Percentiles rank a stretch among this genome's conserved stretches.
Evolutionary conservation across 1,139 yeast species (phyloP).

Genomic region (Yamadazyma diddensiae): DNA sequence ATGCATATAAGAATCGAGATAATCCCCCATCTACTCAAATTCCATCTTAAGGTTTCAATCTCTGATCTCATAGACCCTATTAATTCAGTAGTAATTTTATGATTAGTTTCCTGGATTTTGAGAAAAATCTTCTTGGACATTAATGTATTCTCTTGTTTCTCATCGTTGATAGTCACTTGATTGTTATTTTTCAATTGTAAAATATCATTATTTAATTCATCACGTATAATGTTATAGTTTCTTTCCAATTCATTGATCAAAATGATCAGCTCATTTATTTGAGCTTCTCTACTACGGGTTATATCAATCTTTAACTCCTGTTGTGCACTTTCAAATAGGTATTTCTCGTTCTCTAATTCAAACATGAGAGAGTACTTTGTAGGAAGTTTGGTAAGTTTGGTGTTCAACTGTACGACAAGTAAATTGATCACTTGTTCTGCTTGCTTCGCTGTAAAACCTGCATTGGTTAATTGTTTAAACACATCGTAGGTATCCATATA

Average conservation of each 20-base stretch:
- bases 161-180: constrained; percentile 82
- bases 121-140: constrained; percentile 69
- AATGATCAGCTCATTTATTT: constrained; percentile 65
- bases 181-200: constrained; percentile 69
- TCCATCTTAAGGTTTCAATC: constrained; percentile 90
- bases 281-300: constrained; percentile 67
- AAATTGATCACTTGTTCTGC: constrained; percentile 51
- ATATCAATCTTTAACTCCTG: constrained; percentile 83
- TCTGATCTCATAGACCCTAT: constrained; percentile 81
- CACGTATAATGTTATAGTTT: constrained; percentile 67
- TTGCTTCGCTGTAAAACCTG: constrained; percentile 55
- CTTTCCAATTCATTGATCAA: constrained; percentile 70
- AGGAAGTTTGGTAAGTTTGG: constrained; percentile 56
- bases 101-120: constrained; percentile 78
- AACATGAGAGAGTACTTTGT: constrained; percentile 60
- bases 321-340: constrained; percentile 89
- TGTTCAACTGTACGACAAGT: constrained; percentile 47
- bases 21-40: constrained; percentile 83
- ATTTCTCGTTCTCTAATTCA: constrained; percentile 82
- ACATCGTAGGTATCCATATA: constrained; percentile 52
- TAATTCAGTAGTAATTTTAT: constrained; percentile 80
- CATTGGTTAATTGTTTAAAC: constrained; percentile 33
- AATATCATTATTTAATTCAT: constrained; percentile 71
- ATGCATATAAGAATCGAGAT: constrained; percentile 52
- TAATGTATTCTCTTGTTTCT: constrained; percentile 79